These are phyloP conservation scores for Fusarium cicatricum DNA, from an alignment of 2,329 filamentous ascomycete species.

Conservation along the genomic window DNA sequence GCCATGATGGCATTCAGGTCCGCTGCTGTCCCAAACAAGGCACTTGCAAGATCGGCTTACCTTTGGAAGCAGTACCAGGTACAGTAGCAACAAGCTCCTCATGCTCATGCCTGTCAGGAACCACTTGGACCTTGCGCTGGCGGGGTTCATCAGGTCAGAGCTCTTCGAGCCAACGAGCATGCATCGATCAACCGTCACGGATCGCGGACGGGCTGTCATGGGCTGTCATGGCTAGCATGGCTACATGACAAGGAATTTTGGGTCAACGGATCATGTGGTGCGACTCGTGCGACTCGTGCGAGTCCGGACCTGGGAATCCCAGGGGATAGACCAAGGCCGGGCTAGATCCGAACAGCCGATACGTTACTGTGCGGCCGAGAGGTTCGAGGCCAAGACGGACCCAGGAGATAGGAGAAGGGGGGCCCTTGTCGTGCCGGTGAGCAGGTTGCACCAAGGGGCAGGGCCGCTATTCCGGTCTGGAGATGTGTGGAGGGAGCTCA, in stretches of 20 bases:
- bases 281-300: constrained; percentile 33
- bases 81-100: not conserved
- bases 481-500: constrained; percentile 30
- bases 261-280: constrained; percentile 30
- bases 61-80: not conserved
- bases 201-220: constrained; percentile 7
- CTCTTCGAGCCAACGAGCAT: not conserved
- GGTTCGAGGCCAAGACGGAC: constrained; percentile 13
- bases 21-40: constrained; percentile 1
- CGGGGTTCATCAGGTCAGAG: not conserved
- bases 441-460: constrained; percentile 19
- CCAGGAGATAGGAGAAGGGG: constrained; percentile 21
- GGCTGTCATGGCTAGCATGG: too few species aligned
- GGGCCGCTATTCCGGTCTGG: constrained; percentile 34
- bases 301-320: constrained; percentile 32
- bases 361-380: constrained; percentile 31
- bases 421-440: constrained; percentile 28
- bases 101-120: not conserved
- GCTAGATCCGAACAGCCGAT: constrained; percentile 36
- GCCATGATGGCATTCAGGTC: constrained; percentile 3
- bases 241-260: not conserved
- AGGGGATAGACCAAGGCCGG: constrained; percentile 28
- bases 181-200: constrained; percentile 11
- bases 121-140: constrained; percentile 7
- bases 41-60: not conserved